Conservation (phyloP, 441 rosid genomes). For the Adansonia rubrostipa region DNA sequence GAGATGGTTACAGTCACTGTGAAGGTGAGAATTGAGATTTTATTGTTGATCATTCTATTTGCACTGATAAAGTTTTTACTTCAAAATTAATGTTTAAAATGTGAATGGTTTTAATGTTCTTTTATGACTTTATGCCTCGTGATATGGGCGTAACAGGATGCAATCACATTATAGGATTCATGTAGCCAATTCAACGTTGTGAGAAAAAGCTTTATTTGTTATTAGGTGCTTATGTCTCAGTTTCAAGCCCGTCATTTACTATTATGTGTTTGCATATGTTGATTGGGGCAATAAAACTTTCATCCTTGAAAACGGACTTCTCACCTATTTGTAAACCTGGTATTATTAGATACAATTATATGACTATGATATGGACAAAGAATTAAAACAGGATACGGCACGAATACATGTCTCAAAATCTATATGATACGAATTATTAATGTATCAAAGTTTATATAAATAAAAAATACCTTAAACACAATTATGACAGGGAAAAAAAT, state of each 20-base stretch:
- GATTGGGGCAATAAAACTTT: background rate
- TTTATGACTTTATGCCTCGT: background rate
- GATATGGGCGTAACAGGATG: background rate
- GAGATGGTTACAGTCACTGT: constrained; percentile 96
- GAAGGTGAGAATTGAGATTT: constrained; percentile 56
- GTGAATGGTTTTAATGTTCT: background rate
- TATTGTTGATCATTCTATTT: constrained; percentile 16
- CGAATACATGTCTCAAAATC: no score
- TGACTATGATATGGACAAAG: no score
- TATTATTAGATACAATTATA: no score
- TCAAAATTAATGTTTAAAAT: background rate
- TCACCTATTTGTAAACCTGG: no score
- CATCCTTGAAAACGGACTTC: background rate
- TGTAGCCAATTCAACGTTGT: background rate
- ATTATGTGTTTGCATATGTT: background rate
- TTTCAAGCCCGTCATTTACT: background rate
- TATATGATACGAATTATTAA: no score
- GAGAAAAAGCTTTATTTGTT: constrained; percentile 6
- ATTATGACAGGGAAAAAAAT: no score
- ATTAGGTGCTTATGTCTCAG: background rate
- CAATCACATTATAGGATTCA: background rate
- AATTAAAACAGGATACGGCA: no score
- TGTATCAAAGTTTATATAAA: no score
- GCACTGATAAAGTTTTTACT: background rate
- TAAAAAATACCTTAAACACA: no score